Evolutionary conservation across 768 basidiomycete genomes (phyloP), one percentile per base, ranked within the genome.

Genomic region (Xerocomus spinulosus): DNA sequence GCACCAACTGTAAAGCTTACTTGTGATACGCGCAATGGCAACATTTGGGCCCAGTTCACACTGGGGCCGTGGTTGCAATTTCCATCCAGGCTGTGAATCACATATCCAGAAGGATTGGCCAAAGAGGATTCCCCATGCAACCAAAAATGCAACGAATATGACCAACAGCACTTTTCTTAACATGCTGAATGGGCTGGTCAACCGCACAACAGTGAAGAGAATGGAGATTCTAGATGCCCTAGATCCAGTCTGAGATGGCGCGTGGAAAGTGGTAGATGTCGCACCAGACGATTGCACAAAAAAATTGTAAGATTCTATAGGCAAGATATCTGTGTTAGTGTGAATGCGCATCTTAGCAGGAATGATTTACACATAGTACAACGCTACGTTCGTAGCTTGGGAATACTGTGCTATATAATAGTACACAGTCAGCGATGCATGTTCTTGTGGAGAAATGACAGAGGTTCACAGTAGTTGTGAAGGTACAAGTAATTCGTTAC

Each of bases 91-190:
- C 29, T 48, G 33, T 13, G 47, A 10, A 36, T 48, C 47, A 23
- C 47, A 48, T 8, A 21, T 36, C 47, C 47, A 48, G 18, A 48
- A 48, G 7, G 35, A 21, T 43, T 48, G 47, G n/a, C 40, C 47
- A 9, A 48, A 42, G 23, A 48, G 41, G 21, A 48, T 17, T 25
- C 35, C 21, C 47, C 47, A 48, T 12, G 25, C 17, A 2, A 35
- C 32, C 29, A 43, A 9, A 24, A 43, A 43, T 6, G n/a, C 32
- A 21, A 4, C 42, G 9, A 43, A 43, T 20, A 48, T 3, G 20
- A 28, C 21, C n/a, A 42, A 21, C 7, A 48, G 10, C 33, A 4
- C 20, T 29, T 18, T 36, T 4, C 34, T 25, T 13, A 48, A n/a
- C 3, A 20, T 2, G 18, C 34, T 24, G 20, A 18, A n/a, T 9